Conservation (phyloP, 1,284 basidiomycete species). For the Leccinum pseudoinsigne region DNA sequence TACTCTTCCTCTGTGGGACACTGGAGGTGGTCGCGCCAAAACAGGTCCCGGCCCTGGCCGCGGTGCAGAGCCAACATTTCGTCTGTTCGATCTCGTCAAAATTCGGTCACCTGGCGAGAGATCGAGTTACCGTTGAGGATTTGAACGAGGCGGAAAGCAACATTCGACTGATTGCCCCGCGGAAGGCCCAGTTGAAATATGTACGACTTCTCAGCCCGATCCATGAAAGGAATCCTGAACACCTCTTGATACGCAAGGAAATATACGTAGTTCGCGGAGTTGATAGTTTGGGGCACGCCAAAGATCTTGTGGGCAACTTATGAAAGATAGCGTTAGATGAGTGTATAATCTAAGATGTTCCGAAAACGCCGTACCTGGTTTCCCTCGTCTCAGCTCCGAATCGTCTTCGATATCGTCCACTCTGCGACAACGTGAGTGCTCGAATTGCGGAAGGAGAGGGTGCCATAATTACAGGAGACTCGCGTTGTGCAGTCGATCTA, state of each 20-base stretch:
- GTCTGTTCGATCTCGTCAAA: slow-evolving; percentile 38
- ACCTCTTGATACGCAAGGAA: slow-evolving; percentile 86
- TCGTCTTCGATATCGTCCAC: slow-evolving; percentile 88
- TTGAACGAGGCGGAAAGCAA: slow-evolving; percentile 46
- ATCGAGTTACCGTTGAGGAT: slow-evolving; percentile 65
- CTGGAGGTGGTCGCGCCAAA: slow-evolving; percentile 76
- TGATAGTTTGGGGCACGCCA: slow-evolving; percentile 82
- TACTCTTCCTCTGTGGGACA: slow-evolving; percentile 87
- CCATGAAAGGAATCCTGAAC: slow-evolving; percentile 36
- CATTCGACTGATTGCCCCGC: slow-evolving; percentile 1
- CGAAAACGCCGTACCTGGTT: slow-evolving; percentile 52
- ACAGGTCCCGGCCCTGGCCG: slow-evolving; percentile 79
- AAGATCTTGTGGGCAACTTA: slow-evolving; percentile 80
- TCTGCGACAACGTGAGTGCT: slow-evolving; percentile 36
- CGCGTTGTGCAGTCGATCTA: slow-evolving; percentile 92
- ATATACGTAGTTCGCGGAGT: slow-evolving; percentile 88
- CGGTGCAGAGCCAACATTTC: slow-evolving; percentile 80
- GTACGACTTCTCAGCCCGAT: slow-evolving; percentile 4
- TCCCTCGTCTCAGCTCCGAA: slow-evolving; percentile 70
- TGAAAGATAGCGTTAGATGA: neutral
- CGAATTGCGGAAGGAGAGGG: neutral
- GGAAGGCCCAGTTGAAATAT: slow-evolving; percentile 40
- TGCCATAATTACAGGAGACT: slow-evolving; percentile 51
- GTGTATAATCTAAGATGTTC: neutral
- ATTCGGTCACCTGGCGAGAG: neutral